Conservation (phyloP, 352 stramenopile species). For the Phytophthora sp. region DNA sequence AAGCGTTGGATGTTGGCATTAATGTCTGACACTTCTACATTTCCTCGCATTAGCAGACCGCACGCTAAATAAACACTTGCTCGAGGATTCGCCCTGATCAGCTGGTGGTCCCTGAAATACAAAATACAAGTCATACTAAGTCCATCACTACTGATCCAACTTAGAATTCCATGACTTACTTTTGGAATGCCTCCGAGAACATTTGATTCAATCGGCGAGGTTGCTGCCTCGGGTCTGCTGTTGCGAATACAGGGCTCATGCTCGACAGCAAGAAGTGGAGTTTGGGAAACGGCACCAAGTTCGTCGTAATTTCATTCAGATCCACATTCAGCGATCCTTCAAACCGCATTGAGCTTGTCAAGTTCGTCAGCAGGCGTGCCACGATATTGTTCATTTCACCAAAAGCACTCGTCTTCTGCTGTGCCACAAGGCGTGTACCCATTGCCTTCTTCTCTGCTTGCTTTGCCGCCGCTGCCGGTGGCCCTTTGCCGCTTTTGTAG, state of each 20-base stretch:
- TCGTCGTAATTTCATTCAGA: constrained; percentile 99
- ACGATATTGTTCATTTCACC: constrained; percentile 99
- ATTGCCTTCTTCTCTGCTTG: constrained; percentile 32
- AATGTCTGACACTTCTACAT: constrained; percentile 89
- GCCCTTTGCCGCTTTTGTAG: constrained; percentile 45
- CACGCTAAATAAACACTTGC: constrained; percentile 86
- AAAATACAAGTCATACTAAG: too few species aligned
- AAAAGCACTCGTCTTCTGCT: constrained; percentile 83
- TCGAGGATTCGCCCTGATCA: constrained; percentile 76
- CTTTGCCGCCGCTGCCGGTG: constrained; percentile 11
- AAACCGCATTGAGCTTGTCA: constrained; percentile 99
- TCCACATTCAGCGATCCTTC: constrained; percentile 98
- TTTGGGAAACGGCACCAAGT: constrained; percentile 98
- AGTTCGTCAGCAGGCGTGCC: constrained; percentile 96
- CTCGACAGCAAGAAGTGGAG: constrained; percentile 98
- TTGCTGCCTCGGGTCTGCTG: constrained; percentile 53
- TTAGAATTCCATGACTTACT: too few species aligned
- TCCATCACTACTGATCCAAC: too few species aligned
- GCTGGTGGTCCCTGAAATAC: constrained; percentile 66
- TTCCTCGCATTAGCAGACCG: constrained; percentile 82
- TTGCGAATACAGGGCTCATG: constrained; percentile 68
- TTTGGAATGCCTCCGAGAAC: constrained; percentile 71
- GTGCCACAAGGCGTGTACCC: not conserved
- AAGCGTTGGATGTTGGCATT: constrained; percentile 89
- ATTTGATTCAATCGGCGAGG: constrained; percentile 64